A percentile compares a stretch with the other conserved stretches of the same genome.
Conservation (phyloP, 208 protist genomes). For the Leishmania braziliensis region DNA sequence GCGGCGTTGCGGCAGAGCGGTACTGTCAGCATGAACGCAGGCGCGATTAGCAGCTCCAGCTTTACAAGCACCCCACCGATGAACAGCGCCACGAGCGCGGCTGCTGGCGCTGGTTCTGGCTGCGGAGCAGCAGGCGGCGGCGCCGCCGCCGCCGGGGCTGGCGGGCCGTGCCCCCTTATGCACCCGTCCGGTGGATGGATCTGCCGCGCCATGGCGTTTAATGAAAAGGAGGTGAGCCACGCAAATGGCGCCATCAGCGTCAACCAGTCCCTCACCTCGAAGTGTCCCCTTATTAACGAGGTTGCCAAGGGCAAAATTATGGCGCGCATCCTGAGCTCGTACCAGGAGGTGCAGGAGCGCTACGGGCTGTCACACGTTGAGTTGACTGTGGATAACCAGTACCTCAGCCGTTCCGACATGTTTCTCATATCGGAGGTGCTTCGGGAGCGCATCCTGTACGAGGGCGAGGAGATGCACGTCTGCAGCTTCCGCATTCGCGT, state of each 20-base stretch:
- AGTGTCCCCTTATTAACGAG: conserved; percentile 76
- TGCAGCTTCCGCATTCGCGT: conserved; percentile 71
- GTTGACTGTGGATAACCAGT: conserved; percentile 76
- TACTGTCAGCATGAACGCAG: neutral
- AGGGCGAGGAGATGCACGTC: conserved; percentile 72
- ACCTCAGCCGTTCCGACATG: conserved; percentile 79
- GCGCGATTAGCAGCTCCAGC: conserved; percentile 1
- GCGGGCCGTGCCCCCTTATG: conserved; percentile 14
- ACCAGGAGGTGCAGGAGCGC: conserved; percentile 61
- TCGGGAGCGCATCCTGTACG: conserved; percentile 74
- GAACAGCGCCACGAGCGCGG: conserved; percentile 3
- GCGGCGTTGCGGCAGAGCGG: neutral
- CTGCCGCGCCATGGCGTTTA: conserved; percentile 78
- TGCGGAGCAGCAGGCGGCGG: neutral
- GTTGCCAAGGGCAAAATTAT: conserved; percentile 69
- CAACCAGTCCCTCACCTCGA: conserved; percentile 58
- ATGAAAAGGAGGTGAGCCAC: conserved; percentile 63
- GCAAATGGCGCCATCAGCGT: conserved; percentile 85
- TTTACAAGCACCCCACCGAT: neutral
- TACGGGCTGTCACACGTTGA: conserved; percentile 87
- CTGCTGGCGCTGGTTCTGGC: conserved; percentile 6
- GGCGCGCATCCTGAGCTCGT: conserved; percentile 55
- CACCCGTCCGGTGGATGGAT: conserved; percentile 76
- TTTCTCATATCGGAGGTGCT: conserved; percentile 75
- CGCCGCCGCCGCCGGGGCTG: neutral